Percentiles rank a stretch among this genome's conserved stretches.
Conservation (phyloP, 208 protist species). For the Trichomonas vaginalis region DNA sequence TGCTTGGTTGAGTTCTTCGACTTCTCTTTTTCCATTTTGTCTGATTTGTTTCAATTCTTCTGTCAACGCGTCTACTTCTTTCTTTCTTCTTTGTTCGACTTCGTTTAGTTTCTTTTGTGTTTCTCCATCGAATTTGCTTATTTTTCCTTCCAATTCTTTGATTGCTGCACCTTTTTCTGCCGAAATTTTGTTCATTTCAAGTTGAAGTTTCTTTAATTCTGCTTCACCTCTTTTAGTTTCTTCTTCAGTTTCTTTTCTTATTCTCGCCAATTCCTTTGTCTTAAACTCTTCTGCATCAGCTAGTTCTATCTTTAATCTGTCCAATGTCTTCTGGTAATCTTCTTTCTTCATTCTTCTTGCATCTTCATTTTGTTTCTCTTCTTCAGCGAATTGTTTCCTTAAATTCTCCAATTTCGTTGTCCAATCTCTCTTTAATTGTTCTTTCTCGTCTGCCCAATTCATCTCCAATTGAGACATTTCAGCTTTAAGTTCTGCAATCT, state of each 20-base stretch:
- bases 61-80: background rate
- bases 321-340: background rate
- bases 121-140: background rate
- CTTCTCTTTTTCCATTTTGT: background rate
- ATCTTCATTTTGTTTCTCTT: constrained; percentile 13
- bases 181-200: background rate
- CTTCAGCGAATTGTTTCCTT: background rate
- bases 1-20: background rate
- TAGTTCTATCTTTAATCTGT: background rate
- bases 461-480: background rate
- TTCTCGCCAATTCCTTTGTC: background rate
- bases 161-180: background rate
- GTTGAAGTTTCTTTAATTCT: background rate
- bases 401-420: background rate
- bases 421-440: background rate
- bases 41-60: background rate
- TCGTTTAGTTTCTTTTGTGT: background rate
- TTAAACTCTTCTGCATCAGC: background rate
- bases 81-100: background rate
- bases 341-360: background rate
- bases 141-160: background rate
- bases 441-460: background rate
- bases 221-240: background rate
- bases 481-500: background rate
- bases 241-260: background rate